These are phyloP conservation scores for Simplicillium sp. DNA, from an alignment of 2,329 filamentous ascomycete species.

Conservation along the genomic window DNA sequence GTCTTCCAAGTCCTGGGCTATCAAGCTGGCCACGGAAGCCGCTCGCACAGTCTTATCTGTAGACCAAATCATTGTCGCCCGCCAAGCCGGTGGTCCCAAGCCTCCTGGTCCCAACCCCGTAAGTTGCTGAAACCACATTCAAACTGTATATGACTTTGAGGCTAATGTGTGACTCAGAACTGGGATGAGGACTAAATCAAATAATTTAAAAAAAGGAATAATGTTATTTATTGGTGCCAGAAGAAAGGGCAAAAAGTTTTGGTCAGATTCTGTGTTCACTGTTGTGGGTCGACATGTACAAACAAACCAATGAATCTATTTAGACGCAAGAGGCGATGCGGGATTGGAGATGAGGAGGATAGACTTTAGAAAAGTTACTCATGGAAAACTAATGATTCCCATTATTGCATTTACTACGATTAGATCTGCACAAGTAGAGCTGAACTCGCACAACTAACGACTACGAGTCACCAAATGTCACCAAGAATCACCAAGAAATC, in stretches of 20 bases:
- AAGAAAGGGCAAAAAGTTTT: background rate
- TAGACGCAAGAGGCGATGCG: no score
- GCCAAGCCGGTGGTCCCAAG: constrained; percentile 95
- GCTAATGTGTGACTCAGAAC: constrained; percentile 29
- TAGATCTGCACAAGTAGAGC: no score
- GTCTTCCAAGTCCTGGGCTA: constrained; percentile 90
- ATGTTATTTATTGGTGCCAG: constrained; percentile 11
- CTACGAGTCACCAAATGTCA: no score
- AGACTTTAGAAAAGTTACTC: no score
- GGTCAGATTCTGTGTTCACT: background rate
- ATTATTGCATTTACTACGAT: no score
- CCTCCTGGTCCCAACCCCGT: constrained; percentile 84
- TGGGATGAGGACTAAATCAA: constrained; percentile 50
- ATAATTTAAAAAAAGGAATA: constrained; percentile 8
- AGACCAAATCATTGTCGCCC: constrained; percentile 97
- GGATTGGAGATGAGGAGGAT: no score
- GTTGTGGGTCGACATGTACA: no score
- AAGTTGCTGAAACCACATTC: constrained; percentile 33
- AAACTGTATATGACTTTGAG: background rate
- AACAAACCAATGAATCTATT: no score
- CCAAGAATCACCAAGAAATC: no score
- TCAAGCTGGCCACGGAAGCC: constrained; percentile 91
- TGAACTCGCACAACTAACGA: no score
- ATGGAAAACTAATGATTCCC: no score
- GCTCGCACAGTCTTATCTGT: constrained; percentile 90